Conservation (phyloP, 257 asterid genomes). For the Rehmannia glutinosa region DNA sequence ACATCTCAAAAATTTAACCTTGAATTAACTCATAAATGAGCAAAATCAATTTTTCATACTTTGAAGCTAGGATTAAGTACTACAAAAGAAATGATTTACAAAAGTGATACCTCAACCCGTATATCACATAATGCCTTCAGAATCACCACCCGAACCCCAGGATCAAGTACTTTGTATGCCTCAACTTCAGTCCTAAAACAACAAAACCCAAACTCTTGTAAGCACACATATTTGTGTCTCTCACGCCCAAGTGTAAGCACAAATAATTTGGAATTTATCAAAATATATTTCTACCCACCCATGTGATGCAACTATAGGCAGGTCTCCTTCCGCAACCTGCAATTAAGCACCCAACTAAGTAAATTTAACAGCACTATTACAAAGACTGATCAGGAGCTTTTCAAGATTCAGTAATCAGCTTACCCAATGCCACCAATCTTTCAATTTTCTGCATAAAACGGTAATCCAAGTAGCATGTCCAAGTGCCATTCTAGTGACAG, state of each 20-base stretch:
- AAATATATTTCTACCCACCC: constrained; percentile 57
- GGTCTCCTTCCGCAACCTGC: constrained; percentile 97
- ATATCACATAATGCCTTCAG: constrained; percentile 96
- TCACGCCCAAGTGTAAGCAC: not conserved
- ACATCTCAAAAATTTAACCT: constrained; percentile 12
- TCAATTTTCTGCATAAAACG: constrained; percentile 84
- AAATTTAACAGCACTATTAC: constrained; percentile 21
- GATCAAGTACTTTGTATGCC: constrained; percentile 71
- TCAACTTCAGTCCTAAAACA: constrained; percentile 90
- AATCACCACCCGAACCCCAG: constrained; percentile 86
- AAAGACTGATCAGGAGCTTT: too few species aligned
- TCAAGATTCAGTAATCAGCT: too few species aligned
- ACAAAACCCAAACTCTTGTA: constrained; percentile 14
- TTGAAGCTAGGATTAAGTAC: constrained; percentile 14
- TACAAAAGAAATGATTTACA: constrained; percentile 16
- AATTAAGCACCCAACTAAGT: constrained; percentile 21
- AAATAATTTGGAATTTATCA: not conserved
- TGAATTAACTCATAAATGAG: not conserved
- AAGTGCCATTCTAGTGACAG: constrained; percentile 89
- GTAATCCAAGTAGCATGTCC: constrained; percentile 89
- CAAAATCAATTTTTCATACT: not conserved
- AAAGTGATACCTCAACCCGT: constrained; percentile 83
- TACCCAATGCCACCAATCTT: constrained; percentile 99
- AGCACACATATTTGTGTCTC: constrained; percentile 2
- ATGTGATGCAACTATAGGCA: constrained; percentile 95